Conservation (phyloP, 805 yeast genomes). For the Myxozyma lipomycoides region DNA sequence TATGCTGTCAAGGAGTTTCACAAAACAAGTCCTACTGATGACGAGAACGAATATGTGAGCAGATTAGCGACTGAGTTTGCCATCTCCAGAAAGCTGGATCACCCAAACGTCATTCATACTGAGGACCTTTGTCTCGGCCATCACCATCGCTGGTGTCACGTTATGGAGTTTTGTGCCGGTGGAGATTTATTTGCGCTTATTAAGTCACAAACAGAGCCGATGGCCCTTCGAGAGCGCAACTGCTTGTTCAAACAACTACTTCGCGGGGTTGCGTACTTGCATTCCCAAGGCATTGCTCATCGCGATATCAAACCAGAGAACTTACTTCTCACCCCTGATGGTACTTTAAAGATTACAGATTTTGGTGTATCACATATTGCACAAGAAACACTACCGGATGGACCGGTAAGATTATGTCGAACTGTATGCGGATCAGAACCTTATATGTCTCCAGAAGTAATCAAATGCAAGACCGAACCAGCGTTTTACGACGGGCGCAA, state of each 20-base stretch:
- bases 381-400: slow-evolving; percentile 44
- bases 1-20: slow-evolving; percentile 89
- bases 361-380: slow-evolving; percentile 76
- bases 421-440: slow-evolving; percentile 86
- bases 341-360: slow-evolving; percentile 76
- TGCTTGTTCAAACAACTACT: slow-evolving; percentile 84
- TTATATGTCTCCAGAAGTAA: slow-evolving; percentile 83
- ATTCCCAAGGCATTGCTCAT: slow-evolving; percentile 84
- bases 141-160: slow-evolving; percentile 36
- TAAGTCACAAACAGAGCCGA: slow-evolving; percentile 73
- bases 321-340: slow-evolving; percentile 64
- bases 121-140: slow-evolving; percentile 49
- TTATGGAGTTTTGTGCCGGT: slow-evolving; percentile 75
- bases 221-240: slow-evolving; percentile 80
- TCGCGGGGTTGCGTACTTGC: slow-evolving; percentile 83
- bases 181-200: slow-evolving; percentile 79
- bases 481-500: slow-evolving; percentile 66
- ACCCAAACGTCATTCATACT: slow-evolving; percentile 71
- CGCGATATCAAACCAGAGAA: slow-evolving; percentile 89
- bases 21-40: slow-evolving; percentile 58
- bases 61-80: slow-evolving; percentile 79
- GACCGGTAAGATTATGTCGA: slow-evolving; percentile 57
- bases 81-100: slow-evolving; percentile 72
- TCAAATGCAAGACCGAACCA: slow-evolving; percentile 28
- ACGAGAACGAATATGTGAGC: slow-evolving; percentile 50